Evolutionary conservation across 2,329 filamentous ascomycete species (phyloP).

Genomic region (Diplodia scrobiculata): DNA sequence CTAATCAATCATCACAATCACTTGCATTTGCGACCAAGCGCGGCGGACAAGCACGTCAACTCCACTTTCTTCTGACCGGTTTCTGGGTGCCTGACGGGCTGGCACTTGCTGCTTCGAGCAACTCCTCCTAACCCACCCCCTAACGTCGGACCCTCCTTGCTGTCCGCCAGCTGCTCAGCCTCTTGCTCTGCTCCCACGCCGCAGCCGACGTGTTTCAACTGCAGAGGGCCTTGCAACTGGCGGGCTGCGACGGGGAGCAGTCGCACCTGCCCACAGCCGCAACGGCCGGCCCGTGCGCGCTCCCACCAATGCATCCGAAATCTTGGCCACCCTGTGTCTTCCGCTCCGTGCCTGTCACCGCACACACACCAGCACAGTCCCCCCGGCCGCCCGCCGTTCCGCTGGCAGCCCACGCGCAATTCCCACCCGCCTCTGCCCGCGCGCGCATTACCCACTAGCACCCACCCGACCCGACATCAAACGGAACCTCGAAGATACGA

Average conservation of each 20-base stretch:
- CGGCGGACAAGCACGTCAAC: conserved; percentile 22
- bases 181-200: not conserved
- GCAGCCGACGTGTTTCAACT: conserved; percentile 25
- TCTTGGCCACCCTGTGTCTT: conserved; percentile 3
- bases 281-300: conserved; percentile 3
- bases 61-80: conserved; percentile 27
- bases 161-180: conserved; percentile 1
- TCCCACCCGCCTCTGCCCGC: conserved; percentile 9
- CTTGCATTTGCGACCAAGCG: conserved; percentile 13
- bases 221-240: conserved; percentile 7
- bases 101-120: conserved; percentile 16
- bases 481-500: conserved; percentile 15
- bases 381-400: conserved; percentile 15
- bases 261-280: not conserved
- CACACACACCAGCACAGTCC: conserved; percentile 7
- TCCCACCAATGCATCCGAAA: conserved; percentile 12
- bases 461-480: not conserved
- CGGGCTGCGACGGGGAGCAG: not conserved
- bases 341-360: conserved; percentile 16
- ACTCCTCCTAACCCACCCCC: conserved; percentile 8
- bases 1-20: conserved; percentile 26
- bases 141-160: conserved; percentile 8
- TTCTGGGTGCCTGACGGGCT: conserved; percentile 24
- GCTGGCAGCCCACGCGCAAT: not conserved
- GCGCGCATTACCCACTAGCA: not conserved